Conservation (phyloP, 257 asterid genomes). For the Rauvolfia tetraphylla region DNA sequence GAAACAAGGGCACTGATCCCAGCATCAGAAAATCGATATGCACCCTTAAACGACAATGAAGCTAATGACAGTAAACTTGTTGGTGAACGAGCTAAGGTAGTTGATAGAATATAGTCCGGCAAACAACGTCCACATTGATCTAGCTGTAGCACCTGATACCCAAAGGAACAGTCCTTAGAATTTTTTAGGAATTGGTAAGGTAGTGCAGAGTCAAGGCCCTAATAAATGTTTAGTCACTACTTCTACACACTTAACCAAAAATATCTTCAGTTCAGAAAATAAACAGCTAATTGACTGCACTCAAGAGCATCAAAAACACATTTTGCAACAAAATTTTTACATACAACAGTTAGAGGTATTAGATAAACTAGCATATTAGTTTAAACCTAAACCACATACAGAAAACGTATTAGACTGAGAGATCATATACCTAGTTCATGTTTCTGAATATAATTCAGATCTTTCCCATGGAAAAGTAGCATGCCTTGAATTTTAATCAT, state of each 20-base stretch:
- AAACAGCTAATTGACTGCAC: not conserved
- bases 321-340: not conserved
- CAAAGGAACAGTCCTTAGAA: slow-evolving; percentile 23
- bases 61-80: slow-evolving; percentile 61
- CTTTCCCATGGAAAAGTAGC: not conserved
- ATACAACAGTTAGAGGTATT: not conserved
- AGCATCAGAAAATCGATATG: slow-evolving; percentile 85
- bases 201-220: not conserved
- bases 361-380: not conserved
- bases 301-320: not conserved
- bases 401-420: not conserved
- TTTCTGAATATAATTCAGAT: not conserved
- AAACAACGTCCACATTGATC: slow-evolving; percentile 78
- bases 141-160: slow-evolving; percentile 75
- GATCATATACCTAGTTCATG: not conserved
- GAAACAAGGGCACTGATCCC: slow-evolving; percentile 62
- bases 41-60: slow-evolving; percentile 72
- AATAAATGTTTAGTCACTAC: not conserved
- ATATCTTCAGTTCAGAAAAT: not conserved
- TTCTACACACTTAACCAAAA: not conserved
- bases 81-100: slow-evolving; percentile 56
- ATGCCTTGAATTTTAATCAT: not conserved
- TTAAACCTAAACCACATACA: not conserved
- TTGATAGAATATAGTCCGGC: slow-evolving; percentile 54
- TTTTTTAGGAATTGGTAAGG: slow-evolving; percentile 7